Base-by-base conservation (phyloP, 441 rosid species). In the Arabidopsis hybrid region DNA sequence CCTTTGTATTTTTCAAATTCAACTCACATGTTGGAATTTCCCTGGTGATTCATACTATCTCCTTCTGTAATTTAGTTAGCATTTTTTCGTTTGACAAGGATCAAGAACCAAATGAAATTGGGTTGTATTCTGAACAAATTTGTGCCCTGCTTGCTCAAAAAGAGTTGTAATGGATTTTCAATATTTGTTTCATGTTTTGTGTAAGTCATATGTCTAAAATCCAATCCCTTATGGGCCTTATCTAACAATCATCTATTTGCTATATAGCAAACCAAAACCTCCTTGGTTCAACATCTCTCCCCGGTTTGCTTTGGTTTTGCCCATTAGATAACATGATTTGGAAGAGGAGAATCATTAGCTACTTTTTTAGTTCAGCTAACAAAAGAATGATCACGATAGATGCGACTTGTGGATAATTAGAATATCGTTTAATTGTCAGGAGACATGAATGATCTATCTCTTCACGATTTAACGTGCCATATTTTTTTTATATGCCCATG, bases 381-480 rank as follows among this genome's bases (percentile, higher is more conserved):
- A 35, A 75, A 61, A 61, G 56, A 46, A 46, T 68, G 57, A 61
- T 68, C 40, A 60, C 12, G 68, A 52, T 67, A 61, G 38, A 58
- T 36, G 68, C 35, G 73, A 67, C 74, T 68, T 21, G 51, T 35
- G 53, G 50, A 56, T 36, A 32, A 17, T 34, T 76, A 63, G 8
- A 62, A 62, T 68, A 69, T 43, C 12, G 71, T 49, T 57, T 39
- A 18, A 64, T 70, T 63, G 67, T 18, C 60, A 63, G 79, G 47
- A 57, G 62, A 43, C 69, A 75, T 61, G 58, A 75, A 75, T 75
- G 69, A 68, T 75, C 63, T 21, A 60, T 67, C 62, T 7, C 47
- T 51, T 74, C 73, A 75, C 78, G 78, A 67, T 53, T 61, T 60
- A 75, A 68, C 73, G 58, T 75, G 79, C 42, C 65, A 36, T 3